Evolutionary conservation across 331 rosid species (phyloP), one percentile per base, ranked within the genome.

Genomic region (Pyrus hybrid): DNA sequence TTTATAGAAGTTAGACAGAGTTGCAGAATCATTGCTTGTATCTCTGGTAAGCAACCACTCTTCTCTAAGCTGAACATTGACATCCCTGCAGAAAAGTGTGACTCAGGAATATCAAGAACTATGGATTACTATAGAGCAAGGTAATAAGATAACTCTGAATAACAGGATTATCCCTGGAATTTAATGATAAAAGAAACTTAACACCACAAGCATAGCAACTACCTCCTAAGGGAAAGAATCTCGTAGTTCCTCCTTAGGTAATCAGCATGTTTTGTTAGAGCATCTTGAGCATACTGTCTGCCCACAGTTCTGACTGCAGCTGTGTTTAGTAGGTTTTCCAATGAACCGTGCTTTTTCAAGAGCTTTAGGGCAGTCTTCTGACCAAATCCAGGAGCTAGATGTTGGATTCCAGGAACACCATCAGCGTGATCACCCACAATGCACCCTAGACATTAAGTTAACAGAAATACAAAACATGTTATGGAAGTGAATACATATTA

Each of bases 361-460:
- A 94, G 99, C 84, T 90, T 91, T 33, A 90, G 56, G 76, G 99
- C 96, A 84, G 99, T 91, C 82, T 92, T 94, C 83, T 91, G 83
- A 69, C 97, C 97, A 83, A 94, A 94, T 71, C 85, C 91, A 70
- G 99, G 99, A 61, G 82, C 96, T 62, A 94, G 67, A 22, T 88
- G 89, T 71, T 94, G 99, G 87, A 94, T 94, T 51, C 99, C 96
- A 14, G 99, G 99, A 83, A 94, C 96, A 2, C 99, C 95, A 35
- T 94, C 99, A 72, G 85, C 90, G 77, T 87, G 89, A 72, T 94
- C 97, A 14, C 99, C 99, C 70, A 94, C 51, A 41, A 92, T 86
- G 87, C 93, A 90, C 83, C 97, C 96, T 93, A 71, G 75, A 73
- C 30, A 82, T 47, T 80, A 72, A 25, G 64, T 4, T 2, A 67